Evolutionary conservation across 768 basidiomycete genomes (phyloP).

Genomic region (Rhodotorula babjevae): DNA sequence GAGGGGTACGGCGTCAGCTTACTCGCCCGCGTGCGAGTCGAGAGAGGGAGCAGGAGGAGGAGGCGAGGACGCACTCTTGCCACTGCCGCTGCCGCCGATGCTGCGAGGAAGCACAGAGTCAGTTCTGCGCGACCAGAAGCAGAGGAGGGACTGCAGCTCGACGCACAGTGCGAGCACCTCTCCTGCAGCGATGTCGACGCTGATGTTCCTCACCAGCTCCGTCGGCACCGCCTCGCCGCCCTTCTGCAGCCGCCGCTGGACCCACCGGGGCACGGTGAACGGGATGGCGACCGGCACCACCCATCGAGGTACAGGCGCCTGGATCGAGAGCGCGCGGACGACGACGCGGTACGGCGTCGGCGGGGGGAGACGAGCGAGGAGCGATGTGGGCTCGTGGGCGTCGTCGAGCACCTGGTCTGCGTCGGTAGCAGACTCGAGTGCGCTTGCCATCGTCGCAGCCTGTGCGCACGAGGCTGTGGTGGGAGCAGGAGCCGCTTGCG

Average conservation of each 20-base stretch:
- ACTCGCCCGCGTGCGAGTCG: background rate
- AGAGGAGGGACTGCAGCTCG: too few relatives aligned
- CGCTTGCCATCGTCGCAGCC: background rate
- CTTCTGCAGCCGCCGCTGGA: conserved; percentile 1
- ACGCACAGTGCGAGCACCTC: conserved; percentile 50
- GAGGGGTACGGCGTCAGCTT: background rate
- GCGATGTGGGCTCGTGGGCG: background rate
- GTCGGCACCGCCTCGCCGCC: background rate
- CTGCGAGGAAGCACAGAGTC: background rate
- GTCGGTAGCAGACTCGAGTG: too few relatives aligned
- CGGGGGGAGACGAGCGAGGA: conserved; percentile 27
- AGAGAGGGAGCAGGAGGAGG: background rate
- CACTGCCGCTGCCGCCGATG: conserved; percentile 34
- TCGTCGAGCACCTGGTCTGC: background rate
- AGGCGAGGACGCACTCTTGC: conserved; percentile 43
- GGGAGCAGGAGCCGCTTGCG: background rate
- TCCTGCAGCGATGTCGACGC: conserved; percentile 45
- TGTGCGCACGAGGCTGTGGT: background rate
- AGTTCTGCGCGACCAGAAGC: background rate
- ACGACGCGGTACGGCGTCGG: conserved; percentile 37
- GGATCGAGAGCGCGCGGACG: conserved; percentile 40
- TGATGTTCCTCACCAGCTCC: conserved; percentile 44
- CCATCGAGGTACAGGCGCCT: conserved; percentile 34
- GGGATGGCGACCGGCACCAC: conserved; percentile 38
- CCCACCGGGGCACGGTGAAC: conserved; percentile 16